A percentile compares a stretch with the other conserved stretches of the same genome.
These are phyloP conservation scores for Acanthamoeba divionensis DNA, from an alignment of 208 protist species.

Conservation along the genomic window DNA sequence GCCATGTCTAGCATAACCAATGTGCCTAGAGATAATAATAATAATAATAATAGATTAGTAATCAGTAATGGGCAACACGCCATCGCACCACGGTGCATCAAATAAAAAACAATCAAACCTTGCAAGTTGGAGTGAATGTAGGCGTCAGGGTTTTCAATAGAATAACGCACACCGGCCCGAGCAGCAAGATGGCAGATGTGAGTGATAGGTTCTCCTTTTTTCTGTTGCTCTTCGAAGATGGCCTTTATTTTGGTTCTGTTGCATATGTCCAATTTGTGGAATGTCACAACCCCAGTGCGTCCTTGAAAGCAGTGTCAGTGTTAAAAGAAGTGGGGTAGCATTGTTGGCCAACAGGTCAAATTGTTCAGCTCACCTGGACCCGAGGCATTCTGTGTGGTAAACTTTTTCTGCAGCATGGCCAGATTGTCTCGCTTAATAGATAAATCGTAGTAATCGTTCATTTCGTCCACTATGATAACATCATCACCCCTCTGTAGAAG, in stretches of 20 bases:
- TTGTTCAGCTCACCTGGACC: not conserved
- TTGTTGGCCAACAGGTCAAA: no score
- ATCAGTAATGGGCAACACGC: not conserved
- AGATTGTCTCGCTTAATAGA: conserved; percentile 40
- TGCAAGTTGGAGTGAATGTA: conserved; percentile 57
- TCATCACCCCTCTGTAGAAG: conserved; percentile 27
- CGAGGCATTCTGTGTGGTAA: not conserved
- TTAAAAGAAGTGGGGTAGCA: no score
- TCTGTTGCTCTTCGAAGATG: not conserved
- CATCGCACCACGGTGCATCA: not conserved
- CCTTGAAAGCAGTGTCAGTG: no score
- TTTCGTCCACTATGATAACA: conserved; percentile 42
- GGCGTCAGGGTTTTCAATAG: conserved; percentile 40
- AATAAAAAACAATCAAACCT: not conserved
- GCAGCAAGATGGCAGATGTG: conserved; percentile 53
- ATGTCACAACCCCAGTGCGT: not conserved
- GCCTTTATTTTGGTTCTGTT: not conserved
- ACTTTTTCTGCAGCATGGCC: not conserved
- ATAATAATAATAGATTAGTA: no score
- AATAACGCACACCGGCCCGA: conserved; percentile 39
- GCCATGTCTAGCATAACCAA: conserved; percentile 58
- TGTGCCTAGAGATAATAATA: not conserved
- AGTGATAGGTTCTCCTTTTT: not conserved
- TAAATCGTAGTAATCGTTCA: conserved; percentile 54
- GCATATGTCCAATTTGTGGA: not conserved